These are phyloP conservation scores for Aphanomyces stellatus DNA, from an alignment of 352 stramenopile species.

Conservation along the genomic window DNA sequence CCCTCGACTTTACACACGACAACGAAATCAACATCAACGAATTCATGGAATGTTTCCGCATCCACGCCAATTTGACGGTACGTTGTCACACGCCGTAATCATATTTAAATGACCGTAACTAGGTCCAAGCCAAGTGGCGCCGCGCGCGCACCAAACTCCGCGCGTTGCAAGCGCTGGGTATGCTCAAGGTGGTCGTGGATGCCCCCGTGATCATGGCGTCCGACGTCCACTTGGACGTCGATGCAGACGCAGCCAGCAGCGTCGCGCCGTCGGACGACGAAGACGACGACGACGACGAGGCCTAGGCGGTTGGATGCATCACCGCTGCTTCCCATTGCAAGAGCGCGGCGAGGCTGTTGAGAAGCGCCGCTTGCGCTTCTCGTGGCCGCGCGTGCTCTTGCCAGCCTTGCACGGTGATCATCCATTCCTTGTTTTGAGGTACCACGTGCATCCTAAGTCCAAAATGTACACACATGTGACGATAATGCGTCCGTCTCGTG, in stretches of 20 bases:
- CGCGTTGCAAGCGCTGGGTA: conserved; percentile 62
- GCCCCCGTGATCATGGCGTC: conserved; percentile 8
- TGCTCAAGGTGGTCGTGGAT: conserved; percentile 1
- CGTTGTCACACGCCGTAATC: not conserved
- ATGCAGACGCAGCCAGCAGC: not conserved
- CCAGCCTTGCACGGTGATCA: not conserved
- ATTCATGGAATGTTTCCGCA: conserved; percentile 84
- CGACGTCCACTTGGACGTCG: conserved; percentile 5
- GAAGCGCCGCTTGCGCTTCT: not conserved
- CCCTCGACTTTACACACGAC: conserved; percentile 79
- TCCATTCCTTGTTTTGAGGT: not conserved
- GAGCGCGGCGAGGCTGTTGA: not conserved
- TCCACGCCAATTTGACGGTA: conserved; percentile 75
- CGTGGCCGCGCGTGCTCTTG: not conserved
- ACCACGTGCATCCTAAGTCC: not conserved
- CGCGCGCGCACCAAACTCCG: conserved; percentile 82
- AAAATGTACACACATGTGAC: not conserved
- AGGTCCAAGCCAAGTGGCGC: conserved; percentile 76
- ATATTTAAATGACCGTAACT: not conserved
- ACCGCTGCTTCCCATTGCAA: not conserved
- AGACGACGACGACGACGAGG: conserved; percentile 1
- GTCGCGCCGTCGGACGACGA: not conserved
- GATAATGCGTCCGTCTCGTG: not conserved
- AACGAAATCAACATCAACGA: conserved; percentile 88
- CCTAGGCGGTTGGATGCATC: not conserved